phyloP scores from a whole-genome alignment of 1,284 basidiomycete genomes.

The Irpex sp. region DNA sequence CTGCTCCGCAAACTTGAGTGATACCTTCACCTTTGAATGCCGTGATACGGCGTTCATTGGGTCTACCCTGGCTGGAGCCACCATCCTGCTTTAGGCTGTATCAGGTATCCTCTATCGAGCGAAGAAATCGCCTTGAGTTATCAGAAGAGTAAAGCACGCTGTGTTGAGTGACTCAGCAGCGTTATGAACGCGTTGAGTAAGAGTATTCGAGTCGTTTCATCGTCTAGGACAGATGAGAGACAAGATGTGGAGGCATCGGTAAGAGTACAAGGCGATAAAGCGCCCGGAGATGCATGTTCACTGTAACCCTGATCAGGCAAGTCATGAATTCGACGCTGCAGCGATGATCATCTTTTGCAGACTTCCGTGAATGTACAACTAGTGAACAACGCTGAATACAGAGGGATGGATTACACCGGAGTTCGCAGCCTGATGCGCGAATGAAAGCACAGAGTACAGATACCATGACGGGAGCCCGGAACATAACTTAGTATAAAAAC shows the following conservation, averaged over 20 bases:
- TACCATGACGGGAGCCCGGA: not conserved
- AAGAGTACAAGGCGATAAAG: not conserved
- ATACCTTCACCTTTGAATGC: slow-evolving; percentile 72
- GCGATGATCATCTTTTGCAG: not conserved
- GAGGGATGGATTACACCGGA: not conserved
- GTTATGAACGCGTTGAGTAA: not conserved
- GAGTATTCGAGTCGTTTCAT: not conserved
- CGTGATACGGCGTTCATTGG: slow-evolving; percentile 75
- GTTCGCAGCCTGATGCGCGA: not conserved
- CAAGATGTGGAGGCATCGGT: not conserved
- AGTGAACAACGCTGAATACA: not conserved
- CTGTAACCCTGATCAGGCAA: not conserved
- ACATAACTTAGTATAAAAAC: not conserved
- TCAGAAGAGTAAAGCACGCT: not conserved
- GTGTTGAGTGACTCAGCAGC: not conserved
- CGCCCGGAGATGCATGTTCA: not conserved
- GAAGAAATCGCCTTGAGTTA: not conserved
- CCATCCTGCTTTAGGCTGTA: slow-evolving; percentile 3
- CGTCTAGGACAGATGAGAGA: not conserved
- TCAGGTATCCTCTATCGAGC: not conserved
- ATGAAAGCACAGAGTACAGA: not conserved
- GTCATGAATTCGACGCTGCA: not conserved
- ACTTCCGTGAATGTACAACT: not conserved
- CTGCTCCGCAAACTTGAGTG: slow-evolving; percentile 51
- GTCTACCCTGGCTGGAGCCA: slow-evolving; percentile 24